Base-by-base conservation (phyloP, 768 basidiomycete genomes). In the Lactifluus pinguis region DNA sequence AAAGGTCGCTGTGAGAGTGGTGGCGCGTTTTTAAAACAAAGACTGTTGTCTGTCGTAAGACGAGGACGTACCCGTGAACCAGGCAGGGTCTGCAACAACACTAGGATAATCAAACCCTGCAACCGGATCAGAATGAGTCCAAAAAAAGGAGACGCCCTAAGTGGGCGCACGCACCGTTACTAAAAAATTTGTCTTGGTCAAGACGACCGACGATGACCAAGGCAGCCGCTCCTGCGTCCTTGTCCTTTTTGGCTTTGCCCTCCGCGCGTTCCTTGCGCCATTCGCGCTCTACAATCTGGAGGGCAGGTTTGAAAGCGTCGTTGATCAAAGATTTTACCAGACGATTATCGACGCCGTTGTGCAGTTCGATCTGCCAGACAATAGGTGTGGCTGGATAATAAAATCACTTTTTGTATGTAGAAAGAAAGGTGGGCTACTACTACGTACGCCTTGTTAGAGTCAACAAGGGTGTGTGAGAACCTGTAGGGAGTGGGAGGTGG, bases 181-280 rank as follows among this genome's bases (percentile, higher is more conserved):
- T 89, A 72, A 93, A 93, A 77, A 91, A 93, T 72, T 92, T 93
- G 71, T 92, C 83, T 70, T 93, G 90, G 62, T 79, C 77, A 63
- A 76, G 78, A 61, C 81, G 82, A 4, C 91, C 90, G 7, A 88
- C 84, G 55, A 93, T 85, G 61, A 92, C 84, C 34, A 93, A 72
- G 4, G 87, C 84, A 41, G 89, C 90, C 53, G 77, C 77, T 34
- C 83, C 86, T 7, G 76, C 77, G n/a, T 73, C 72, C 65, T 77
- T 76, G 66, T 81, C 76, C 60, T 78, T 49, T 41, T 48, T 52
- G 9, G 60, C 47, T 32, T 51, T 56, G 6, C 51, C 53, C 34
- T 60, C 79, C 47, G 74, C 63, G 2, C 78, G 76, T 10, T 71
- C 68, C 34, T 79, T 75, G 76, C 80, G 82, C 90, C 91, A 93